Percentiles rank a stretch among this genome's conserved stretches.
These are phyloP conservation scores for Novymonas esmeraldas DNA, from an alignment of 208 protist species.

Conservation along the genomic window DNA sequence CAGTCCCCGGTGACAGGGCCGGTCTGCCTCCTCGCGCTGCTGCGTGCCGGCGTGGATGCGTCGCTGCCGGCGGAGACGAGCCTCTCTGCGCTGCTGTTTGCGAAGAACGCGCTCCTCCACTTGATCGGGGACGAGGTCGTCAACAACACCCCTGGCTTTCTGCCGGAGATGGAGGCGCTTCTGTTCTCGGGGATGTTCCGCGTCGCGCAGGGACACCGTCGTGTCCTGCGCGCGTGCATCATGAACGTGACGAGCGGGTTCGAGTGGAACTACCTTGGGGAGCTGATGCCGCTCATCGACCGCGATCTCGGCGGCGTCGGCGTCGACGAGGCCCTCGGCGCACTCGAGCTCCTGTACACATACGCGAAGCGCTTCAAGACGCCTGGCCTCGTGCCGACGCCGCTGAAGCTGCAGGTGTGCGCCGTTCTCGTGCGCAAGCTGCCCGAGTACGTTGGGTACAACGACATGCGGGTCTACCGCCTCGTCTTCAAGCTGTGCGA, in stretches of 20 bases:
- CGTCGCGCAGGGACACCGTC: constrained; percentile 62
- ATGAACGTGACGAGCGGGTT: constrained; percentile 70
- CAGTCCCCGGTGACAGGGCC: constrained; percentile 42
- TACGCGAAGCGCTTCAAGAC: constrained; percentile 81
- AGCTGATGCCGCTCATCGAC: constrained; percentile 67
- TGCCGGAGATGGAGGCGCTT: constrained; percentile 64
- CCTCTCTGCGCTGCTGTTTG: constrained; percentile 82
- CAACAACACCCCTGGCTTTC: constrained; percentile 26
- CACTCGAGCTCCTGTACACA: constrained; percentile 76
- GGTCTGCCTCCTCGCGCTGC: constrained; percentile 55
- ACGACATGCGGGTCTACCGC: constrained; percentile 71
- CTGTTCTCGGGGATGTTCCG: constrained; percentile 67
- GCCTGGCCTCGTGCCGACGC: constrained; percentile 42
- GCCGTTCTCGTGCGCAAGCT: constrained; percentile 48
- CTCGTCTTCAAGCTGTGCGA: constrained; percentile 82
- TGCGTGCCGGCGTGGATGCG: constrained; percentile 58
- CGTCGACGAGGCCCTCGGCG: constrained; percentile 37
- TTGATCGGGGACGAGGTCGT: constrained; percentile 60
- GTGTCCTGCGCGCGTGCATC: constrained; percentile 63
- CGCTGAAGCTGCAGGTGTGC: constrained; percentile 54
- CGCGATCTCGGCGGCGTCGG: constrained; percentile 18
- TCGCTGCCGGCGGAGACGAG: constrained; percentile 59
- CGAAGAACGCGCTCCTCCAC: constrained; percentile 82
- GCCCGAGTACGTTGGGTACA: constrained; percentile 61
- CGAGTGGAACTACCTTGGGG: constrained; percentile 80